phyloP scores from a whole-genome alignment of 106 monocot genomes.

The Cymbidium sinense region DNA sequence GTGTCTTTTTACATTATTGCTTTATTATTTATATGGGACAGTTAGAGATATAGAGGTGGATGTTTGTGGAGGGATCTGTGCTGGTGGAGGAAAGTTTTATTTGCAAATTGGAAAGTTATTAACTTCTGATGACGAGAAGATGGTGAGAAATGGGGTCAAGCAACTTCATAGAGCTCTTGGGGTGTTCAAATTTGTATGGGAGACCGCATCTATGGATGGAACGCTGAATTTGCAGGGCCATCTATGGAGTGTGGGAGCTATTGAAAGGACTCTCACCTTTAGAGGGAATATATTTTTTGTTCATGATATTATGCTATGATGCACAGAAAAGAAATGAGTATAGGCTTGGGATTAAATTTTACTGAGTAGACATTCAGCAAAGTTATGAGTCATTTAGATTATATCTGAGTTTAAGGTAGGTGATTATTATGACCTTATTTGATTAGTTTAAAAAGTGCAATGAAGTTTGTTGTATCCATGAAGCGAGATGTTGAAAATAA shows the following conservation, averaged over 20 bases:
- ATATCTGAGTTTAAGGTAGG: background rate
- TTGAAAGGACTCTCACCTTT: slow-evolving; percentile 38
- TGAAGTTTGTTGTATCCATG: background rate
- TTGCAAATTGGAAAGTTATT: slow-evolving; percentile 57
- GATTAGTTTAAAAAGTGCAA: background rate
- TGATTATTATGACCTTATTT: slow-evolving; percentile 1
- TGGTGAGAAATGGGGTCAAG: slow-evolving; percentile 55
- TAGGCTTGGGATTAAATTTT: background rate
- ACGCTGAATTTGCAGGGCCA: slow-evolving; percentile 51
- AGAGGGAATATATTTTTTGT: slow-evolving; percentile 48
- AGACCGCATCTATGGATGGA: slow-evolving; percentile 49
- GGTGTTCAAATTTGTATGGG: slow-evolving; percentile 83
- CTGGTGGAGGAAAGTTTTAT: background rate
- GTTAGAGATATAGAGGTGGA: slow-evolving; percentile 61
- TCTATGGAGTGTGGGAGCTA: slow-evolving; percentile 61
- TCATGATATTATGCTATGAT: slow-evolving; percentile 34
- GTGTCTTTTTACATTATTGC: slow-evolving; percentile 71
- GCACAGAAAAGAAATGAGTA: background rate
- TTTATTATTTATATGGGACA: slow-evolving; percentile 70
- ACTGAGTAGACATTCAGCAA: background rate
- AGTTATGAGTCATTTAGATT: background rate
- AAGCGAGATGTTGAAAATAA: background rate
- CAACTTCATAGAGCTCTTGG: slow-evolving; percentile 69
- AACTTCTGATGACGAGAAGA: slow-evolving; percentile 38
- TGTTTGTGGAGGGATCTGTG: slow-evolving; percentile 25